Conservation (phyloP, 139 green algal species). For the Tetraselmis striata region DNA sequence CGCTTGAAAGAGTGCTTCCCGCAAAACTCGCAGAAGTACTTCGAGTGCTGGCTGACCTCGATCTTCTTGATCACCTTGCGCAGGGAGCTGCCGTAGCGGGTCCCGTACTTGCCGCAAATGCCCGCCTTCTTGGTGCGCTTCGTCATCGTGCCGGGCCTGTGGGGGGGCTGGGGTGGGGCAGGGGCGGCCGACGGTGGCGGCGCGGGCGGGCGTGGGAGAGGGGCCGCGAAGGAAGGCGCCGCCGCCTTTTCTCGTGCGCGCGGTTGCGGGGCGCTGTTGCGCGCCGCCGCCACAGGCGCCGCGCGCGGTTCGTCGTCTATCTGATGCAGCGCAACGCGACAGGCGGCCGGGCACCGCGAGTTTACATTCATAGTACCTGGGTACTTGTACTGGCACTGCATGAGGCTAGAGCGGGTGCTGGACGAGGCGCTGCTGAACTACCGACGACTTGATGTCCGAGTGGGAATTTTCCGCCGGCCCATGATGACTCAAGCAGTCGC, state of each 20-base stretch:
- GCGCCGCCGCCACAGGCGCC: background rate
- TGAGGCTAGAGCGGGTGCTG: too few species aligned
- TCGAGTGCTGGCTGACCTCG: slow-evolving; percentile 97
- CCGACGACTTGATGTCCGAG: too few species aligned
- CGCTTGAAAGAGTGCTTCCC: slow-evolving; percentile 93
- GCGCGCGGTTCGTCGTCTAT: too few species aligned
- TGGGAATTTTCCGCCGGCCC: too few species aligned
- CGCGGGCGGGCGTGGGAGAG: background rate
- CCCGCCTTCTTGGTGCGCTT: slow-evolving; percentile 99
- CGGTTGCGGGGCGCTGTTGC: too few species aligned
- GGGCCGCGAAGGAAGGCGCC: background rate
- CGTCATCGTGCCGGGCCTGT: slow-evolving; percentile 16
- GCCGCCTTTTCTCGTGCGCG: too few species aligned
- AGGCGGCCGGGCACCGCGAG: too few species aligned
- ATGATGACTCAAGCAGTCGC: too few species aligned
- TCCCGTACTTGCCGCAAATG: slow-evolving; percentile 99
- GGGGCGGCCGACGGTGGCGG: background rate
- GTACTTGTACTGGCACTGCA: too few species aligned
- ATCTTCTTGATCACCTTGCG: slow-evolving; percentile 99
- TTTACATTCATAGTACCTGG: too few species aligned
- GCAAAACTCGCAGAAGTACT: slow-evolving; percentile 99
- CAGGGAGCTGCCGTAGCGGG: slow-evolving; percentile 92
- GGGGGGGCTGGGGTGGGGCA: background rate
- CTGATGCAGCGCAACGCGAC: too few species aligned
- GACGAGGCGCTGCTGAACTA: too few species aligned